A percentile compares a stretch with the other conserved stretches of the same genome.
Conservation (phyloP, 352 stramenopile genomes). For the Phytophthora hybrid region DNA sequence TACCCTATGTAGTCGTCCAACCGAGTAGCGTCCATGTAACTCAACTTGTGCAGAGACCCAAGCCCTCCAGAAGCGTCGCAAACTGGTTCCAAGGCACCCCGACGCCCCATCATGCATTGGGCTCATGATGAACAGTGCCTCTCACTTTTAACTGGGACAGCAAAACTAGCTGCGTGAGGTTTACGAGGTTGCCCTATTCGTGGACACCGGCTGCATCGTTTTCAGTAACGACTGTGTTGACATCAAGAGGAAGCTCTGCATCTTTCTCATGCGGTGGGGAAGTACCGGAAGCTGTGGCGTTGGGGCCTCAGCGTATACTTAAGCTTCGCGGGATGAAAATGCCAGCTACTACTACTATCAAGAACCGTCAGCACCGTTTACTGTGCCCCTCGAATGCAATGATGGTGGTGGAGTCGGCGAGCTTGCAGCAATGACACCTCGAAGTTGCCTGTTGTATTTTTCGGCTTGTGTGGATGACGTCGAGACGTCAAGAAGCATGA, state of each 20-base stretch:
- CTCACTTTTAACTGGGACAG: not conserved
- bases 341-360: constrained; percentile 37
- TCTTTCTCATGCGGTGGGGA: constrained; percentile 35
- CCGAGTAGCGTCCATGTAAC: not conserved
- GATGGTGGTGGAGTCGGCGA: constrained; percentile 29
- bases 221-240: not conserved
- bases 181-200: not conserved
- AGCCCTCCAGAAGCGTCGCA: not conserved
- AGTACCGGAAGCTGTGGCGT: constrained; percentile 25
- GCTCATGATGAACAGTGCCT: not conserved
- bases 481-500: constrained; percentile 2
- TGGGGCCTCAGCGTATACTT: constrained; percentile 23
- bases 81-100: not conserved
- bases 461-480: constrained; percentile 49
- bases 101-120: not conserved
- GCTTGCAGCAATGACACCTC: constrained; percentile 54
- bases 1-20: not conserved
- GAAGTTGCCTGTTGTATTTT: constrained; percentile 70
- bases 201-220: not conserved
- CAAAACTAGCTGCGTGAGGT: not conserved
- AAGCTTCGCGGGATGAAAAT: constrained; percentile 29
- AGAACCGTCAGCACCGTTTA: constrained; percentile 16
- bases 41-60: not conserved
- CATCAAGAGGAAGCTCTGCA: not conserved
- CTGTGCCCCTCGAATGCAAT: constrained; percentile 25